A percentile compares a stretch with the other conserved stretches of the same genome.
Evolutionary conservation across 2,329 filamentous ascomycete genomes (phyloP).

Genomic region (Setomelanomma holmii): DNA sequence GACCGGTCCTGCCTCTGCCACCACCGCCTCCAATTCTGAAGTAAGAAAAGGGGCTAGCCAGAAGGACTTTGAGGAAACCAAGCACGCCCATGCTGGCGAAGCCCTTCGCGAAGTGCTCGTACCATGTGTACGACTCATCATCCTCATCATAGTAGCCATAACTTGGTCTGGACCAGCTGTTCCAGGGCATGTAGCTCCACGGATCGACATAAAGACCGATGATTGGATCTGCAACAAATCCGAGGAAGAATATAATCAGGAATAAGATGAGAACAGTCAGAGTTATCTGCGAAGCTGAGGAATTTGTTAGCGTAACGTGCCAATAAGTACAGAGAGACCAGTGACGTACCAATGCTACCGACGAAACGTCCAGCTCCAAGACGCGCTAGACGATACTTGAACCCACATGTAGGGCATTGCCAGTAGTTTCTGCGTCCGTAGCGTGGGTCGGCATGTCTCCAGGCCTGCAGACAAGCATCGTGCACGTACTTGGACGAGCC

Average conservation of each 20-base stretch:
- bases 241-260: slow-evolving; percentile 77
- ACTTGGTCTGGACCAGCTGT: slow-evolving; percentile 21
- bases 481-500: slow-evolving; percentile 94
- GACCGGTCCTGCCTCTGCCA: slow-evolving; percentile 67
- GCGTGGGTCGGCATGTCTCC: slow-evolving; percentile 76
- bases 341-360: slow-evolving; percentile 52
- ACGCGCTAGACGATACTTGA: slow-evolving; percentile 79
- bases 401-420: slow-evolving; percentile 87
- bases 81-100: slow-evolving; percentile 87
- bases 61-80: slow-evolving; percentile 80
- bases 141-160: slow-evolving; percentile 39
- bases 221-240: slow-evolving; percentile 91
- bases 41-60: slow-evolving; percentile 79
- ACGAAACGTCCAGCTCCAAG: slow-evolving; percentile 75
- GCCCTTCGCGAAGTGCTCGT: slow-evolving; percentile 86
- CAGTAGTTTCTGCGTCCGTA: slow-evolving; percentile 75
- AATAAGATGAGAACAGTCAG: slow-evolving; percentile 78
- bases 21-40: slow-evolving; percentile 69
- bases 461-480: slow-evolving; percentile 83
- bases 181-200: slow-evolving; percentile 50
- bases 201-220: slow-evolving; percentile 89
- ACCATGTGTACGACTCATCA: slow-evolving; percentile 66
- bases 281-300: slow-evolving; percentile 64
- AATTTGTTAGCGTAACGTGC: slow-evolving; percentile 17
- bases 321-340: neutral